These are phyloP conservation scores for Sporothrix mexicana DNA, from an alignment of 2,329 filamentous ascomycete species.

Conservation along the genomic window DNA sequence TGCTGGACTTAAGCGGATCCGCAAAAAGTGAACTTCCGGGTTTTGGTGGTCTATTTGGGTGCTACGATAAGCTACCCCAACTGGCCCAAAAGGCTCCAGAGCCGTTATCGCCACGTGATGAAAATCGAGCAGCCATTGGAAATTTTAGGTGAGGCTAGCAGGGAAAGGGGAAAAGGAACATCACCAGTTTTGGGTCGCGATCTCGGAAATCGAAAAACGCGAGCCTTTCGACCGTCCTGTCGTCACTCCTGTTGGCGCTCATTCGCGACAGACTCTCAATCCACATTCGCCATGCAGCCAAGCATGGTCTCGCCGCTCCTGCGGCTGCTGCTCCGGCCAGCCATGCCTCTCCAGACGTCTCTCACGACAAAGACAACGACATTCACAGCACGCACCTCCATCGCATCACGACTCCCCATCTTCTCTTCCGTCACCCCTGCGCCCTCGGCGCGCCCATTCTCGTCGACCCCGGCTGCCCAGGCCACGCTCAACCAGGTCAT, in stretches of 20 bases:
- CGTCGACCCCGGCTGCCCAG: constrained; percentile 54
- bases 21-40: constrained; percentile 23
- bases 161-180: constrained; percentile 3
- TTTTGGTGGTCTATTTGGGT: background rate
- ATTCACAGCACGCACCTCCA: constrained; percentile 36
- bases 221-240: too few species aligned
- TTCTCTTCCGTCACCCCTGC: constrained; percentile 42
- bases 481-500: constrained; percentile 78
- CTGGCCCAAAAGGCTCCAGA: background rate
- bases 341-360: constrained; percentile 41
- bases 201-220: constrained; percentile 3
- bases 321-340: constrained; percentile 45
- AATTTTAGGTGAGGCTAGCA: constrained; percentile 14
- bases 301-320: constrained; percentile 48
- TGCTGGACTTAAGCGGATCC: background rate
- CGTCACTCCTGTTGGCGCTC: too few species aligned
- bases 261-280: background rate
- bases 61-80: background rate
- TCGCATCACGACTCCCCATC: constrained; percentile 35
- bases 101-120: constrained; percentile 13
- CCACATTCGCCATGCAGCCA: constrained; percentile 28
- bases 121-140: background rate
- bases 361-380: constrained; percentile 31
- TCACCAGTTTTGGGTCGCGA: constrained; percentile 7
- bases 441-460: constrained; percentile 43